Evolutionary conservation across 495 filamentous ascomycete genomes (phyloP).

Genomic region (Lepidopterella palustris): DNA sequence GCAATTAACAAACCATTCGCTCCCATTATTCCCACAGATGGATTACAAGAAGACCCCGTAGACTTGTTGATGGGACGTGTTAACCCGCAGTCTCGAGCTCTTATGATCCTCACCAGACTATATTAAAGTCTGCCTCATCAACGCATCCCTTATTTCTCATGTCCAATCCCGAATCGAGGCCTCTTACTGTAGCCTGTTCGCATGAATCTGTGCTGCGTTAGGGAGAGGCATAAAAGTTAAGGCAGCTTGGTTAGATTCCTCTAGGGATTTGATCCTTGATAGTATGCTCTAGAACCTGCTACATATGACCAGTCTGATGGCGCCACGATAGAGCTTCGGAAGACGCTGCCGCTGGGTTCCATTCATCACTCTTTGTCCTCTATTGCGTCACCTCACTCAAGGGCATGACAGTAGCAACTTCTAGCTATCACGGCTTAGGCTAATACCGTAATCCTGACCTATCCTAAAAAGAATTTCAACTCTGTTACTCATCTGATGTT

Average conservation of each 20-base stretch:
- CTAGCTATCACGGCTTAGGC: not conserved
- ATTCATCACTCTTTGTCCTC: not conserved
- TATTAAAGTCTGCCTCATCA: too few relatives aligned
- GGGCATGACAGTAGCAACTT: not conserved
- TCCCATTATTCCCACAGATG: too few relatives aligned
- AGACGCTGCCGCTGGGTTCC: not conserved
- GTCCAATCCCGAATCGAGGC: too few relatives aligned
- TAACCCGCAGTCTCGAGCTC: too few relatives aligned
- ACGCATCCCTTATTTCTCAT: too few relatives aligned
- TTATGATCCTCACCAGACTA: too few relatives aligned
- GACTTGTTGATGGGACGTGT: too few relatives aligned
- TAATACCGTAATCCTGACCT: not conserved
- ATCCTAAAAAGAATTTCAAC: not conserved
- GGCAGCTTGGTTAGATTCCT: not conserved
- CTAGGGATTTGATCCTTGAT: not conserved
- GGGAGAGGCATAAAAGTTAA: not conserved
- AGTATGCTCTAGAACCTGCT: not conserved
- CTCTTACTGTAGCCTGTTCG: too few relatives aligned
- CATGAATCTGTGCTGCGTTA: not conserved
- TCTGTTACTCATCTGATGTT: not conserved
- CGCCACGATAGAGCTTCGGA: not conserved
- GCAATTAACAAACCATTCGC: too few relatives aligned
- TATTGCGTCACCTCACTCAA: not conserved
- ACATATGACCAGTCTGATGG: not conserved
- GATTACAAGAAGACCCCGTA: too few relatives aligned